Base-by-base conservation (phyloP, 2,329 filamentous ascomycete genomes). In the Metarhizium guizhouense region DNA sequence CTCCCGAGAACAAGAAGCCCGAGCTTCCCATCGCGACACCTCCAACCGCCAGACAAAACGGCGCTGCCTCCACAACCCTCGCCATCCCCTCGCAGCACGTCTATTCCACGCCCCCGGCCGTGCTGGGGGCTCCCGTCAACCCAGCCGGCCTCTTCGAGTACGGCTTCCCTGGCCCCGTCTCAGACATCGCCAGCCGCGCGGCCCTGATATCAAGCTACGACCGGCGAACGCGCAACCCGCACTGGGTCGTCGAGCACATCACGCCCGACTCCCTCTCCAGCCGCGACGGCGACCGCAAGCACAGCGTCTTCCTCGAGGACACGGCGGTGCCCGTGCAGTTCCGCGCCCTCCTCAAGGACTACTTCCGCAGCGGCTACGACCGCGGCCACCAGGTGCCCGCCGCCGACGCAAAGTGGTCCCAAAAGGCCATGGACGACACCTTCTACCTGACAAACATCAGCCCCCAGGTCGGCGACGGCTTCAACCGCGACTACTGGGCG, bases 401-500 rank as follows among this genome's bases (percentile, higher is more conserved):
- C 6, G 94, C 94, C 45, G 94, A 99, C 73, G 90, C 88, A 56
- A 95, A 95, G 75, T 99, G 94, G 92, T 89, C 85, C 60, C 94
- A 99, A 73, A 72, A 82, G 40, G 92, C 94, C 60, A 96, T 99
- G 90, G 85, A 99, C 73, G 90, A 89, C 56, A 99, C 94, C 2
- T 99, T 99, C 68, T 86, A 84, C 67, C 81, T 99, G 55, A 87
- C 82, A 68, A 99, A 99, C 76, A 99, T 99, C 92, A 96, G 92
- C 68, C 94, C 94, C 36, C 94, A 99, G 75, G 94, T 99, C 34
- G 94, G 94, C 62, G 90, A 96, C 68, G 94, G 94, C 57, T 99
- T 99, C 80, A 99, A 99, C 76, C 83, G 94, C 53, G 94, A 99
- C 75, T 99, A 99, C 81, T 99, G 94, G 94, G 88, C 94, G 42